phyloP scores from a whole-genome alignment of 2,329 filamentous ascomycete species.

The Cylindrodendrum hubeiense region DNA sequence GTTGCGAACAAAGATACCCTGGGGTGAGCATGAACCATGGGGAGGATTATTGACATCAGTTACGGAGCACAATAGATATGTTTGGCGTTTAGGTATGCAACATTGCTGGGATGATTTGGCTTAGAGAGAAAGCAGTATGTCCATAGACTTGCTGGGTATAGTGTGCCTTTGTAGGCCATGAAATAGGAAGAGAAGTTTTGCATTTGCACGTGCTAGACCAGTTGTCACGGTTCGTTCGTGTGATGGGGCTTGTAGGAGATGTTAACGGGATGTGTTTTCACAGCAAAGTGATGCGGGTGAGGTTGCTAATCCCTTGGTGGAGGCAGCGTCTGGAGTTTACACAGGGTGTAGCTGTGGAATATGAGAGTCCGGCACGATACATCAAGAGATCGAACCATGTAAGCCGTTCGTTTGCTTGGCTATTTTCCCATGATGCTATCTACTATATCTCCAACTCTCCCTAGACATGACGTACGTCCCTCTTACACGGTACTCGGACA shows the following conservation, averaged over 20 bases:
- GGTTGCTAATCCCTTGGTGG: background rate
- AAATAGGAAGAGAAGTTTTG: background rate
- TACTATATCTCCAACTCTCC: background rate
- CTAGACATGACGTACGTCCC: background rate
- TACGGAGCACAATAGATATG: background rate
- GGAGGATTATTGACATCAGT: background rate
- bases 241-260: background rate
- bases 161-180: background rate
- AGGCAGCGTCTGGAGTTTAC: background rate
- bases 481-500: background rate
- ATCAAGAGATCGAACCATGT: background rate
- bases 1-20: constrained; percentile 20
- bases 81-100: background rate
- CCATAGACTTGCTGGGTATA: background rate
- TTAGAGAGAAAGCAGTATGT: background rate
- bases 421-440: background rate
- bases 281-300: background rate
- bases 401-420: no score
- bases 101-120: background rate
- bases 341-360: background rate
- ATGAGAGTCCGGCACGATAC: background rate
- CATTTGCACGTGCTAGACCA: background rate
- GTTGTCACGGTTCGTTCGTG: background rate
- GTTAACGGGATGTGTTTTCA: background rate
- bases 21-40: background rate